Evolutionary conservation across 495 filamentous ascomycete species (phyloP).

Genomic region (Aspergillus conjunctus): DNA sequence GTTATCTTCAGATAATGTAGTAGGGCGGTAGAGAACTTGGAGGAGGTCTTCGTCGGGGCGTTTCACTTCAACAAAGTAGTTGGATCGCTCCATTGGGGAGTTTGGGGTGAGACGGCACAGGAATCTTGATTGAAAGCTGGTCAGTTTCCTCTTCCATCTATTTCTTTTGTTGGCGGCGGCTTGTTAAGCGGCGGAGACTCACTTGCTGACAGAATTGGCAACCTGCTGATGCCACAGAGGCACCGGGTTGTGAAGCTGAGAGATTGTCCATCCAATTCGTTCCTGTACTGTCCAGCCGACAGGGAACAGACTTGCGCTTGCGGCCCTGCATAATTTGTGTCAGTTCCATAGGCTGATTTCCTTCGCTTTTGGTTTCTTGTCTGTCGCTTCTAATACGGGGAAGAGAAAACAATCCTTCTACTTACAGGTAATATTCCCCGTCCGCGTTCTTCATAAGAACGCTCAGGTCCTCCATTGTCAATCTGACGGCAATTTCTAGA

Average conservation of each 20-base stretch:
- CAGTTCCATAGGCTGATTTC: background rate
- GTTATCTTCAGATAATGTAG: conserved; percentile 37
- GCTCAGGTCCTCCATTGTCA: conserved; percentile 62
- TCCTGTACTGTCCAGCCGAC: conserved; percentile 58
- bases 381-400: background rate
- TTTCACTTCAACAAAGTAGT: conserved; percentile 56
- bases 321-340: conserved; percentile 38
- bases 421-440: conserved; percentile 54
- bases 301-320: conserved; percentile 59
- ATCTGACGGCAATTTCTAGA: conserved; percentile 57
- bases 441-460: conserved; percentile 54
- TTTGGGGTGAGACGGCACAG: conserved; percentile 48
- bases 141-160: conserved; percentile 7
- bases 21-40: conserved; percentile 43
- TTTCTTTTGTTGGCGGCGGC: background rate
- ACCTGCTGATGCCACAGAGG: conserved; percentile 58
- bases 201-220: conserved; percentile 55
- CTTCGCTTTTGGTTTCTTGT: background rate
- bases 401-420: conserved; percentile 4
- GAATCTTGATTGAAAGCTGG: conserved; percentile 37
- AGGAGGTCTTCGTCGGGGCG: conserved; percentile 44
- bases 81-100: conserved; percentile 55
- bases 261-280: conserved; percentile 57
- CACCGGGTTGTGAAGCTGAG: conserved; percentile 53
- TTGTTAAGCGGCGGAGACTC: conserved; percentile 22